Base-by-base conservation (phyloP, 805 yeast species). In the Barnettozyma pratensis region DNA sequence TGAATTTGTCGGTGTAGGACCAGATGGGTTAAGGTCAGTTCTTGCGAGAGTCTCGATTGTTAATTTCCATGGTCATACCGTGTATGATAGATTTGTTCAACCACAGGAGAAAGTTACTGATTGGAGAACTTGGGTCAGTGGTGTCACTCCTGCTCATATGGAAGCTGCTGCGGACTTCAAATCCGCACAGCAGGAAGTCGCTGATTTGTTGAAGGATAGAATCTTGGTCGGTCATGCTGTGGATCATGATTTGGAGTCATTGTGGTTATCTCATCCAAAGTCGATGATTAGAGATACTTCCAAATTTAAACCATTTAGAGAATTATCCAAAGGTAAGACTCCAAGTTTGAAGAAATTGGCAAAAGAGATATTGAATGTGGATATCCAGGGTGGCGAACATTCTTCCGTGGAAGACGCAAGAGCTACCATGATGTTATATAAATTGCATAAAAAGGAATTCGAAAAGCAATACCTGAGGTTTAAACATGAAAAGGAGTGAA, bases 81-180 rank as follows among this genome's bases (percentile, higher is more conserved):
- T 91, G 0, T 71, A 83, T 52, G 97, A 91, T 64, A 69, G 75
- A 37, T 91, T 74, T 68, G 97, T 91, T 5, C 73, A 72, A 54
- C 97, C 97, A 2, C 67, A 71, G 32, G 90, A 84, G 57, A 71
- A 69, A 47, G 96, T 91, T 3, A 83, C 91, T 0, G 95, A 91
- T 59, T 91, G 94, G 91, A 75, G 97, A 64, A 91, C 97, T 0
- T 82, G 90, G 85, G 95, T 89, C 25, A 83, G 92, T 65, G 98
- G 98, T 28, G 78, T 91, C 3, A 72, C 82, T 3, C 88, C 96
- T 0, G 64, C 67, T 3, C 79, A 84, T 60, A 81, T 91, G 86
- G 68, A 69, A 30, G 64, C 72, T 39, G 97, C 97, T 0, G 73
- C 84, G 0, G 52, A 79, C 1, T 85, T 86, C 58, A 73, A 76